Evolutionary conservation across 1,284 basidiomycete genomes (phyloP), one percentile per base, ranked within the genome.

Genomic region (Gomphus bonarii): DNA sequence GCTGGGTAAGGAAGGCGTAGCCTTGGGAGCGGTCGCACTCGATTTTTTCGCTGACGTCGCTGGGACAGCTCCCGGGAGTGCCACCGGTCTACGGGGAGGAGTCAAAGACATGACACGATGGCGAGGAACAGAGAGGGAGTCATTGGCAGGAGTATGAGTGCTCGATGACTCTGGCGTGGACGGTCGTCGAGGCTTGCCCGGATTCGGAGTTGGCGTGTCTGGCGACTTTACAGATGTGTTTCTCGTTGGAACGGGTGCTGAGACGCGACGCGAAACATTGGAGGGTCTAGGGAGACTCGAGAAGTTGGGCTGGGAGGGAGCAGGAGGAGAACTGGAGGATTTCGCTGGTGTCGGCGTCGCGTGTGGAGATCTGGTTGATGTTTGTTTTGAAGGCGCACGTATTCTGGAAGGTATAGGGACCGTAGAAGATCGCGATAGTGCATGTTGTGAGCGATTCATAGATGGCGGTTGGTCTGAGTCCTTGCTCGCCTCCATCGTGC

Each of bases 291-390:
- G 59, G n/a, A 57, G 43, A 42, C 46, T 50, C 20, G 59, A 22
- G 59, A 63, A 20, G 64, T 65, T 33, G 63, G 58, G 50, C 58
- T 62, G 8, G 60, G 61, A 1, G 63, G 55, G 30, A 59, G 59
- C 6, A 61, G 62, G 9, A 65, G 56, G 35, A 58, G 61, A 48
- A 38, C 52, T 46, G 18, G 55, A 35, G 28, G 60, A 54, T 12
- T 57, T 56, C 10, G 42, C 28, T 9, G 64, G 64, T 16, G 64
- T 46, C 18, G 64, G 64, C 4, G 66, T 65, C 43, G 63, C 64
- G 54, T 65, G 64, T 12, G 64, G 65, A 20, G 63, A 64, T 14
- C 62, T 40, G 12, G 8, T 11, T 3, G 36, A 9, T 0, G 30
- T 10, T 25, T 25, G 36, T 31, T 44, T 54, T 30, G 42, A 28